These are phyloP conservation scores for Scutellaria minor DNA, from an alignment of 257 asterid species.

Conservation along the genomic window DNA sequence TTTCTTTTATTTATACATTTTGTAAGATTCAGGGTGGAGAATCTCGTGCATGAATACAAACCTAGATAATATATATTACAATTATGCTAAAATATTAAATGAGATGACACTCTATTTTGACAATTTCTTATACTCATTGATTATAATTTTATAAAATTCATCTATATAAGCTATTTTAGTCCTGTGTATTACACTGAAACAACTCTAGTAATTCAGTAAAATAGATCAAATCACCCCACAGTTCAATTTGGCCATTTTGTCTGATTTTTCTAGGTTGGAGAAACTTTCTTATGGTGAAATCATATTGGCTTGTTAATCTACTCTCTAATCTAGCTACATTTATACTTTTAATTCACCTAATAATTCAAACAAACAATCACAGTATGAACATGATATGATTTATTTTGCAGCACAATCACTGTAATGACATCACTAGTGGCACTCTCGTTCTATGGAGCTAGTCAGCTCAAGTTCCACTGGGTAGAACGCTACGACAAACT, in stretches of 20 bases:
- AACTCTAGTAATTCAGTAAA: not conserved
- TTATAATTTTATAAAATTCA: too few relatives aligned
- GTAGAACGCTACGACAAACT: constrained; percentile 96
- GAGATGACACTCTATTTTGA: too few relatives aligned
- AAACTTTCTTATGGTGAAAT: not conserved
- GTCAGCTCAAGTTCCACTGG: constrained; percentile 98
- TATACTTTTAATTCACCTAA: not conserved
- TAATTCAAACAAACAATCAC: not conserved
- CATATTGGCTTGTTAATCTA: not conserved
- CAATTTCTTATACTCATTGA: too few relatives aligned
- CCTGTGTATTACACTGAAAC: too few relatives aligned
- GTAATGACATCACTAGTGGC: constrained; percentile 98
- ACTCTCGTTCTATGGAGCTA: constrained; percentile 94
- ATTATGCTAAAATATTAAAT: too few relatives aligned
- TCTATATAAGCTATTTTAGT: too few relatives aligned
- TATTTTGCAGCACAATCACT: constrained; percentile 73
- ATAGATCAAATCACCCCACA: constrained; percentile 7
- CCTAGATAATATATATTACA: too few relatives aligned
- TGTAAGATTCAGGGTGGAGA: too few relatives aligned
- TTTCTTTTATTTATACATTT: too few relatives aligned
- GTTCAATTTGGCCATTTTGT: not conserved
- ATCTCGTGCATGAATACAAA: too few relatives aligned
- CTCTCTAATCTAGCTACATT: too few relatives aligned
- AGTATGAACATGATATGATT: constrained; percentile 8
- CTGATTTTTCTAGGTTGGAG: constrained; percentile 8